phyloP scores from a whole-genome alignment of 169 alveolate species.

The Amoebophrya sp. region DNA sequence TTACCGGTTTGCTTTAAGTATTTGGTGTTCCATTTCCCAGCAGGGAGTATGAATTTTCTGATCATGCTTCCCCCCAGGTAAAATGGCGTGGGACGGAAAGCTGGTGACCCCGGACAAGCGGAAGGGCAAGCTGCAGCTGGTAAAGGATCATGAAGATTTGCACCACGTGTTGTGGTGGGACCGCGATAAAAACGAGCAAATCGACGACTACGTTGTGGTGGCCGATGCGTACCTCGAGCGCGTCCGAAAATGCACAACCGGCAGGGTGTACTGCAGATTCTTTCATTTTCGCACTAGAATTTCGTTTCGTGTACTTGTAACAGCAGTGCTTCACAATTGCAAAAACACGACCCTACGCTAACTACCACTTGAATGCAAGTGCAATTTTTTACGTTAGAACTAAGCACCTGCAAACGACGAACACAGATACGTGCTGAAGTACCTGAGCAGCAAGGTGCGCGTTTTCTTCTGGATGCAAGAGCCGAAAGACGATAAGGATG shows the following conservation, averaged over 20 bases:
- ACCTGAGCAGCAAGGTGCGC: neutral
- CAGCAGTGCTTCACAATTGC: neutral
- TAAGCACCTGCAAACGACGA: no score
- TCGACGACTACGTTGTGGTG: neutral
- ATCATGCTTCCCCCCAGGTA: no score
- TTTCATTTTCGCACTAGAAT: neutral
- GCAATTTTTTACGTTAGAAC: no score
- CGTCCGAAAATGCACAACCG: neutral
- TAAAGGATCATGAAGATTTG: neutral
- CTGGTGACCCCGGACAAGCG: neutral
- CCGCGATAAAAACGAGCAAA: neutral
- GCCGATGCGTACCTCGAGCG: neutral
- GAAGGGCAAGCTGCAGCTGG: neutral
- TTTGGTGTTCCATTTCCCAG: no score
- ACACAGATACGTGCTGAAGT: neutral
- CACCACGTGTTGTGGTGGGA: slow-evolving; percentile 1
- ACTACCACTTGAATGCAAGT: no score
- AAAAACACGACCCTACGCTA: no score
- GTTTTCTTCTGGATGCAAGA: neutral
- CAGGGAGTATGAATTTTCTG: no score
- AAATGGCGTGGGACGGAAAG: neutral
- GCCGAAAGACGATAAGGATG: neutral
- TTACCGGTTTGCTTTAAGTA: no score
- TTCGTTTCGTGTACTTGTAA: no score
- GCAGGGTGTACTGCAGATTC: neutral